phyloP scores from a whole-genome alignment of 768 basidiomycete species.

The Fistulinella prunicolor region DNA sequence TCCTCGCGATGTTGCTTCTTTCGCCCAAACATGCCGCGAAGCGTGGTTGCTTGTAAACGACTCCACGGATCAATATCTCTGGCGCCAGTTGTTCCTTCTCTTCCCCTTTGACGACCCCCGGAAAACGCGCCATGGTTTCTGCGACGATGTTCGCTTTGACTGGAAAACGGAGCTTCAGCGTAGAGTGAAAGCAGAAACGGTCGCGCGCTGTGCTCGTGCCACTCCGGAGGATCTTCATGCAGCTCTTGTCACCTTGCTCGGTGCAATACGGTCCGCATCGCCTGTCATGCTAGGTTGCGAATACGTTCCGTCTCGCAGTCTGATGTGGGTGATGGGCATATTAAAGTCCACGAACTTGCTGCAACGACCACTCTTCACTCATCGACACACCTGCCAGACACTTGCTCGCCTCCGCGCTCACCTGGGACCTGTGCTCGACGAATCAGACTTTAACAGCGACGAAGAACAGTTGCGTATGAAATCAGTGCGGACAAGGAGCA shows the following conservation, averaged over 20 bases:
- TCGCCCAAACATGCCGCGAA: constrained; percentile 52
- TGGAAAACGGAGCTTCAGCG: constrained; percentile 40
- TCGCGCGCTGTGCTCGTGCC: constrained; percentile 19
- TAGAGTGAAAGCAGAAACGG: constrained; percentile 41
- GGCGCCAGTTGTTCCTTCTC: constrained; percentile 61
- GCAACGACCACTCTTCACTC: constrained; percentile 11
- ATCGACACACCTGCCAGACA: constrained; percentile 27
- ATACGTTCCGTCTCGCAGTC: constrained; percentile 36
- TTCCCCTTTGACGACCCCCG: constrained; percentile 67
- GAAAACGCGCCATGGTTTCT: constrained; percentile 17
- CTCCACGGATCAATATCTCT: constrained; percentile 55
- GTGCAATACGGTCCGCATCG: constrained; percentile 37
- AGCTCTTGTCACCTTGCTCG: constrained; percentile 41
- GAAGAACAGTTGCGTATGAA: constrained; percentile 26
- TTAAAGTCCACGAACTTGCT: constrained; percentile 41
- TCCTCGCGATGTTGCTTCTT: constrained; percentile 56
- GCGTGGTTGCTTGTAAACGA: constrained; percentile 50
- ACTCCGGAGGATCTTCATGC: constrained; percentile 27
- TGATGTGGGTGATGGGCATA: constrained; percentile 45
- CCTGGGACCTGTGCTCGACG: constrained; percentile 44
- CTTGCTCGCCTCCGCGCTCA: constrained; percentile 47
- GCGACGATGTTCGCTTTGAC: constrained; percentile 18
- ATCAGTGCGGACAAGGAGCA: constrained; percentile 42
- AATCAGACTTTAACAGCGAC: constrained; percentile 26
- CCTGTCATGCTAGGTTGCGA: constrained; percentile 25